phyloP scores from a whole-genome alignment of 345 rosid species.

The Melaleuca alternifolia region DNA sequence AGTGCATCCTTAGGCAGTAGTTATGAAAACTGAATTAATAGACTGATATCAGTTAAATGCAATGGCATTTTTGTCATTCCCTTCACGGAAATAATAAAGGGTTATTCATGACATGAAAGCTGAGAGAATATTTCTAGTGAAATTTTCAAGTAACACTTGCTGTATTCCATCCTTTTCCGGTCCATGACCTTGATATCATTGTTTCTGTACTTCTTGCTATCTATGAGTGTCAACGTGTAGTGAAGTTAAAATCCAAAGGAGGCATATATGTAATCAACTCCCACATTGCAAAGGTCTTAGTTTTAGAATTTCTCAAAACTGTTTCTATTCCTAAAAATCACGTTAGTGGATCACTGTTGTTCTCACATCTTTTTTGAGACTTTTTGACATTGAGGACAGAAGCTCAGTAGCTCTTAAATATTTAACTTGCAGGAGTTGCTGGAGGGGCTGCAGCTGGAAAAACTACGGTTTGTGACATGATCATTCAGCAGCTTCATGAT shows the following conservation, averaged over 20 bases:
- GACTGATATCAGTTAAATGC: not conserved
- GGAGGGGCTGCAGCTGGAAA: constrained; percentile 99
- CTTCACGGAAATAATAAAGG: not conserved
- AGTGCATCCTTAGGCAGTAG: not conserved
- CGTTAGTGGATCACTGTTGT: not conserved
- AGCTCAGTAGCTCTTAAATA: not conserved
- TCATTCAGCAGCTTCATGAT: constrained; percentile 98
- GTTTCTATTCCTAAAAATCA: not conserved
- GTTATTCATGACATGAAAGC: not conserved
- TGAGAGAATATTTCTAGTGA: not conserved
- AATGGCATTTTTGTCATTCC: not conserved
- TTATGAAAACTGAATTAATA: not conserved
- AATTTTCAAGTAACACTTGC: not conserved
- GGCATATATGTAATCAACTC: not conserved
- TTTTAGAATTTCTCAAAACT: not conserved
- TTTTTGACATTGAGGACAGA: not conserved
- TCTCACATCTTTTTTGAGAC: not conserved
- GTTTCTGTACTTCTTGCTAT: not conserved
- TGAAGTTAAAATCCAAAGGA: not conserved
- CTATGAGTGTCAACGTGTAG: not conserved
- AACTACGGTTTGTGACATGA: constrained; percentile 98
- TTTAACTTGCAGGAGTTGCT: constrained; percentile 61
- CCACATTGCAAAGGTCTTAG: not conserved
- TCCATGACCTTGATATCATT: not conserved
- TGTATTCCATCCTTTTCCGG: not conserved